Evolutionary conservation across 139 green algal species (phyloP).

Genomic region (Astrephomene gubernaculifera): DNA sequence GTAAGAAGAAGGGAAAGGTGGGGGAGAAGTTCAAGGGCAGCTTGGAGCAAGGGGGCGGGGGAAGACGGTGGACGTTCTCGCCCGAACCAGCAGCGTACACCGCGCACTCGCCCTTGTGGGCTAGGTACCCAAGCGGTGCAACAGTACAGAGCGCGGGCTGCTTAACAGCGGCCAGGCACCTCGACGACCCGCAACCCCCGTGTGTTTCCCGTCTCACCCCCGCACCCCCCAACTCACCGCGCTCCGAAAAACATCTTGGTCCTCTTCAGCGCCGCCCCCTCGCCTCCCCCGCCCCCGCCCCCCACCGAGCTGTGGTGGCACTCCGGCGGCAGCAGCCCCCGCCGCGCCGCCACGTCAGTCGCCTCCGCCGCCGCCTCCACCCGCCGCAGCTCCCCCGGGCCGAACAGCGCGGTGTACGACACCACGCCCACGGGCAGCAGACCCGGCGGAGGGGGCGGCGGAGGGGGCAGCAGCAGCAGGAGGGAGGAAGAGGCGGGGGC

Average conservation of each 20-base stretch:
- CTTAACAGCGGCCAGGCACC: too few relatives aligned
- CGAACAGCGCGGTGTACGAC: constrained; percentile 52
- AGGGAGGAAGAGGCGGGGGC: background rate
- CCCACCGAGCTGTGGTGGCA: constrained; percentile 60
- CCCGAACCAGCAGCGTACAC: too few relatives aligned
- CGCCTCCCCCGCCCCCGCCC: background rate
- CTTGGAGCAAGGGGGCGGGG: too few relatives aligned
- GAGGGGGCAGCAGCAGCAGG: background rate
- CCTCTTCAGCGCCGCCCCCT: constrained; percentile 60
- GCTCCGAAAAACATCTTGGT: constrained; percentile 86
- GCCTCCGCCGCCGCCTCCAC: constrained; percentile 65
- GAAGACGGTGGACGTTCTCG: too few relatives aligned
- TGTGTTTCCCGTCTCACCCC: too few relatives aligned
- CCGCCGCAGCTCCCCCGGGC: constrained; percentile 51
- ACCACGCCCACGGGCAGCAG: constrained; percentile 74
- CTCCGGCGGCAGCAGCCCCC: constrained; percentile 55
- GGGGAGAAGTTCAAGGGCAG: background rate
- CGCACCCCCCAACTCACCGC: background rate
- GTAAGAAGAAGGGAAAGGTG: background rate
- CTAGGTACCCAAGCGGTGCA: too few relatives aligned
- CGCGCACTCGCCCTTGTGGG: too few relatives aligned
- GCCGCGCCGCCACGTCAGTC: constrained; percentile 39
- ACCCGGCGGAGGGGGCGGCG: background rate
- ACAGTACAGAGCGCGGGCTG: too few relatives aligned
- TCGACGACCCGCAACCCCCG: too few relatives aligned